Percentiles rank a stretch among this genome's conserved stretches.
phyloP scores from a whole-genome alignment of 139 green algal species.

The Yamagishiella unicocca region DNA sequence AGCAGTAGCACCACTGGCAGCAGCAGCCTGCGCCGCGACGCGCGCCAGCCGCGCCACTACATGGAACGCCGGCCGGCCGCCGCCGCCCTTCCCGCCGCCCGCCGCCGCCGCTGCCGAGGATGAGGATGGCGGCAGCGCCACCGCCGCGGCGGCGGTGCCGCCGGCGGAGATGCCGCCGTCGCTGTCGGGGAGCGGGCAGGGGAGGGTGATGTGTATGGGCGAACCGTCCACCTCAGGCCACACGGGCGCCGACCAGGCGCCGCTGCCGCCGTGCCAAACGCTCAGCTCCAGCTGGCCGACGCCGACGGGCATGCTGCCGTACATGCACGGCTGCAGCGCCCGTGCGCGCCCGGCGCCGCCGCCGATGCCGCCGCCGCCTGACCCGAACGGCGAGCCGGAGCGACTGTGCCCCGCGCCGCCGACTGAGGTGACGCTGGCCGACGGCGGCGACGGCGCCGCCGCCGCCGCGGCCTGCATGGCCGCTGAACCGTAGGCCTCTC shows the following conservation, averaged over 20 bases:
- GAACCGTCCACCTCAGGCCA: slow-evolving; percentile 26
- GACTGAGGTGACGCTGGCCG: neutral
- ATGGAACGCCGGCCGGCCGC: slow-evolving; percentile 1
- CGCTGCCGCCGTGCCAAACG: slow-evolving; percentile 28
- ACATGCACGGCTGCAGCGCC: slow-evolving; percentile 41
- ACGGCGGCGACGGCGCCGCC: neutral
- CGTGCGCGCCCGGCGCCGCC: neutral
- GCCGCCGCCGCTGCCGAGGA: neutral
- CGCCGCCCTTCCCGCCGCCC: slow-evolving; percentile 13
- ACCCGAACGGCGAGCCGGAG: neutral
- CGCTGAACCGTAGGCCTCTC: no score
- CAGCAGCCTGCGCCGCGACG: neutral
- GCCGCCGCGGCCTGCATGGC: no score
- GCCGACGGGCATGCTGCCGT: slow-evolving; percentile 36
- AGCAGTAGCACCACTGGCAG: neutral
- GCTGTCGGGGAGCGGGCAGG: slow-evolving; percentile 24
- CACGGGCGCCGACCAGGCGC: neutral
- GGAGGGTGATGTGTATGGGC: slow-evolving; percentile 18
- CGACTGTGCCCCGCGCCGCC: neutral
- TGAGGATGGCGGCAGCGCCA: neutral
- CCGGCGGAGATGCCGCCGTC: slow-evolving; percentile 16
- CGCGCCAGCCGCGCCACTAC: slow-evolving; percentile 34
- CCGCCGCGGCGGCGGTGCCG: neutral
- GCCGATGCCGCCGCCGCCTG: neutral
- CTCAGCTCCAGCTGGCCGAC: slow-evolving; percentile 19